Evolutionary conservation across 257 asterid species (phyloP), one percentile per base, ranked within the genome.

Genomic region (Nicotiana sylvestris): DNA sequence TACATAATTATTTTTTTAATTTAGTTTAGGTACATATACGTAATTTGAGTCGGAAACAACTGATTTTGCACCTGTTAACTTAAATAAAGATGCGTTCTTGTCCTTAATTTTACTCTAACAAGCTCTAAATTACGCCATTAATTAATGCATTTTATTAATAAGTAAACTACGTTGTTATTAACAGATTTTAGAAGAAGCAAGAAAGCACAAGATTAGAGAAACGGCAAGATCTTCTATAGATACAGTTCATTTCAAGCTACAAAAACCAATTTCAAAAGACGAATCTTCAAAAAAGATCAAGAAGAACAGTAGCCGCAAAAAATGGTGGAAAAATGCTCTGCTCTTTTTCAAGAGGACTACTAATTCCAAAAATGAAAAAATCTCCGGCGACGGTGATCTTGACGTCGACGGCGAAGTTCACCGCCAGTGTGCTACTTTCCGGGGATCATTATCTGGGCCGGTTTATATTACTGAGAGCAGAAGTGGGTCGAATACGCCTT

Each of bases 291-390:
- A 87, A 80, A 94, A 93, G 84, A 91, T 90, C 85, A 94, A 91
- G 88, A 94, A 91, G 77, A 88, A 30, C 87, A 49, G 61, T 17
- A 49, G 82, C 82, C 93, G 91, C 88, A 90, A 85, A 46, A 89
- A 91, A 4, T 94, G 98, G 98, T 94, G 97, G 98, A 90, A 86
- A 49, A 93, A 91, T 51, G 88, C 98, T 67, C 89, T 94, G 5
- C 90, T 86, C 29, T 88, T 92, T 85, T 87, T 92, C 86, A 91
- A 74, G 30, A 39, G 90, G 88, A 85, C 72, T 4, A 35, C 4
- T 33, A 74, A 13, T 21, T 74, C 61, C 39, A 74, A 86, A 9
- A 83, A 57, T 3, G 76, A 53, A 32, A 65, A 80, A 55, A 29
- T 55, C 62, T 4, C 30, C 57, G 21, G 15, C 25, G 35, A 25